Evolutionary conservation across 495 filamentous ascomycete species (phyloP), one percentile per base, ranked within the genome.

Genomic region (Cryomyces antarcticus): DNA sequence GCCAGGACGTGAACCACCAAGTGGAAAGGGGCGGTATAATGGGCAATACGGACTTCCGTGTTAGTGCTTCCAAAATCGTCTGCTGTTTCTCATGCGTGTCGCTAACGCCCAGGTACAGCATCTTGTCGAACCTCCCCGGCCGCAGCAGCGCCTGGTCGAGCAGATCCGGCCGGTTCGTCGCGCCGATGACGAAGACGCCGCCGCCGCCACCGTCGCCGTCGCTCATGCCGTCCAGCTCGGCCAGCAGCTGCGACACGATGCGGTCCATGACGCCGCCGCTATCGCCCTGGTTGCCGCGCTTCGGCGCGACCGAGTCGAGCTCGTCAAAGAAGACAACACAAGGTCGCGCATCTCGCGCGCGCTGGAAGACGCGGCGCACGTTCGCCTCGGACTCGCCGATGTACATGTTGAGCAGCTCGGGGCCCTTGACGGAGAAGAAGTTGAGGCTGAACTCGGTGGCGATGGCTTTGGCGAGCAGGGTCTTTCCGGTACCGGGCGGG

Each of bases 321-420:
- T 99, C 89, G 50, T 99, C 89, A 51, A 97, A 97, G 69, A 97
- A 97, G 27, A 97, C 89, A 37, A 96, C 88, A 50, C 89, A 97
- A 1, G 89, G 89, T n/a, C 88, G 67, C 6, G 89, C 89, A 61
- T 96, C 89, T 6, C 92, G 69, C 6, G 89, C 89, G 9, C 86
- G 71, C 62, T 94, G 88, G 65, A 97, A 97, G 3, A 97, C 92
- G 5, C 92, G 71, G 3, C 89, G 78, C 7, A 97, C 89, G 53
- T 96, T 96, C 38, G 92, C 92, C 66, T 97, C 89, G 6, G 85
- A 93, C 60, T 96, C 89, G 61, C 89, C 89, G 56, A 97, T 96
- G 55, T 97, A 97, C 89, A 96, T 97, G 55, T 97, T 97, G 12
- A 97, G 74, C 52, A 97, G 60, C 62, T 97, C 89, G 1, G 89